Percentiles rank a stretch among this genome's conserved stretches.
Evolutionary conservation across 2,329 filamentous ascomycete species (phyloP).

Genomic region (Clarireedia sp.): DNA sequence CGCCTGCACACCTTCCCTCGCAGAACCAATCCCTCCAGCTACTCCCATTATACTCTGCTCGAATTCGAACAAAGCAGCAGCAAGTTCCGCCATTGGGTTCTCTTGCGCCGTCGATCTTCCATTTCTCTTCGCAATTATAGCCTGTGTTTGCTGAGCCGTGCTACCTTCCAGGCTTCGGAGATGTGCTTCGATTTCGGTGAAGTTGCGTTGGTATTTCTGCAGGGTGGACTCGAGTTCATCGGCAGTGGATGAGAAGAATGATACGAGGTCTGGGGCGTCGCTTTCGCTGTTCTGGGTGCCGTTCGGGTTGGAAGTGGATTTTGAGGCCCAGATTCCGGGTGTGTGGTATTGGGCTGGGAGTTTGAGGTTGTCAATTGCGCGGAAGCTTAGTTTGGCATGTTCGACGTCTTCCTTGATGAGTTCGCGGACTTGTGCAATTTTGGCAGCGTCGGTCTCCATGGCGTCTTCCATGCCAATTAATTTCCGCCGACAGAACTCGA

Average conservation of each 20-base stretch:
- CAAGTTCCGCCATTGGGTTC: slow-evolving; percentile 43
- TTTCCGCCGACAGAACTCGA: slow-evolving; percentile 54
- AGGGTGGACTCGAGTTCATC: slow-evolving; percentile 55
- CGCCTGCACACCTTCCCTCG: slow-evolving; percentile 53
- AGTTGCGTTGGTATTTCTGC: slow-evolving; percentile 47
- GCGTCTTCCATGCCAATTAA: slow-evolving; percentile 55
- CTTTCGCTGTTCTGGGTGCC: slow-evolving; percentile 35
- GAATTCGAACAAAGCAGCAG: slow-evolving; percentile 54
- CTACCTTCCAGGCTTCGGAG: slow-evolving; percentile 55
- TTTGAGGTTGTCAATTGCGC: slow-evolving; percentile 66
- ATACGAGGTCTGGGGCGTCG: slow-evolving; percentile 51
- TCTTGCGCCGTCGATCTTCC: slow-evolving; percentile 33
- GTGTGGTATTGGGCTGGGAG: slow-evolving; percentile 51
- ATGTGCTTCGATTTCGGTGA: slow-evolving; percentile 58
- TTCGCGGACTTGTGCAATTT: slow-evolving; percentile 48
- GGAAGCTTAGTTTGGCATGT: slow-evolving; percentile 64
- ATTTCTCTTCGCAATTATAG: slow-evolving; percentile 37
- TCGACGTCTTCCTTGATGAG: slow-evolving; percentile 57
- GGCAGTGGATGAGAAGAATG: slow-evolving; percentile 54
- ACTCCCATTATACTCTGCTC: slow-evolving; percentile 57
- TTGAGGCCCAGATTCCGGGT: slow-evolving; percentile 35
- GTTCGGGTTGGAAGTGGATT: slow-evolving; percentile 32
- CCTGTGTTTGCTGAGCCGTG: slow-evolving; percentile 51
- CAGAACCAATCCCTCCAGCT: slow-evolving; percentile 50
- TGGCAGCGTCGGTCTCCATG: slow-evolving; percentile 53